phyloP scores from a whole-genome alignment of 78 protist species.

The Thecamonas trahens region DNA sequence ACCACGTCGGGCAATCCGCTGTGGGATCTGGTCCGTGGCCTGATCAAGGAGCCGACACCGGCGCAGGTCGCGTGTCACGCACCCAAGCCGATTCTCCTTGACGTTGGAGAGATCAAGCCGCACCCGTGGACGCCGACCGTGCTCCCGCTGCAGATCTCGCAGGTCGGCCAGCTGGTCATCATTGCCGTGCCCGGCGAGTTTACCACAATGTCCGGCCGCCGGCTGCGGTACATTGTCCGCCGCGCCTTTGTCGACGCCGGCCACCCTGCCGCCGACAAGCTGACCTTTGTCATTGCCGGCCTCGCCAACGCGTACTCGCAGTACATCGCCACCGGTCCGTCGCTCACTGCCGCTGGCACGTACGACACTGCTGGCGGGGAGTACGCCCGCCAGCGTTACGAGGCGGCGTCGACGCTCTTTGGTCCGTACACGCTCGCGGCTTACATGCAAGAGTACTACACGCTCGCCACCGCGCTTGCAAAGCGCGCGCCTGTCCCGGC shows the following conservation, averaged over 20 bases:
- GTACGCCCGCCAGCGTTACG: conserved; percentile 49
- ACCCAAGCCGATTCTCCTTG: conserved; percentile 67
- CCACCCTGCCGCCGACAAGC: conserved; percentile 12
- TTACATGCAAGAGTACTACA: conserved; percentile 48
- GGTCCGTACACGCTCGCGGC: conserved; percentile 59
- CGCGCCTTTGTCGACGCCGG: conserved; percentile 1
- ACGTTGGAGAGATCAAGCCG: conserved; percentile 44
- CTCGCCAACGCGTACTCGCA: conserved; percentile 53
- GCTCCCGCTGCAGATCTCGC: conserved; percentile 48
- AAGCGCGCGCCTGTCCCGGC: conserved; percentile 28
- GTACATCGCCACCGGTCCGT: conserved; percentile 46
- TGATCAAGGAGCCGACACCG: conserved; percentile 42
- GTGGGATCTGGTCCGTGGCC: conserved; percentile 43
- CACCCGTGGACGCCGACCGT: conserved; percentile 24
- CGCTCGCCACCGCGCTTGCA: conserved; percentile 23
- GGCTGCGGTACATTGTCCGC: conserved; percentile 39
- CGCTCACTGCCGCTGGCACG: too few species aligned
- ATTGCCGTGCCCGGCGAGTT: conserved; percentile 66
- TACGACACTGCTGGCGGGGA: neutral
- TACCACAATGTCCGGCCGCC: conserved; percentile 74
- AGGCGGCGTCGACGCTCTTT: conserved; percentile 60
- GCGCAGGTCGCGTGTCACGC: conserved; percentile 54
- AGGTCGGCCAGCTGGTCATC: conserved; percentile 54
- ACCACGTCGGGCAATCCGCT: conserved; percentile 38
- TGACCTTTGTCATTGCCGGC: conserved; percentile 50